Base-by-base conservation (phyloP, 345 rosid species). In the Boechera divaricarpa region DNA sequence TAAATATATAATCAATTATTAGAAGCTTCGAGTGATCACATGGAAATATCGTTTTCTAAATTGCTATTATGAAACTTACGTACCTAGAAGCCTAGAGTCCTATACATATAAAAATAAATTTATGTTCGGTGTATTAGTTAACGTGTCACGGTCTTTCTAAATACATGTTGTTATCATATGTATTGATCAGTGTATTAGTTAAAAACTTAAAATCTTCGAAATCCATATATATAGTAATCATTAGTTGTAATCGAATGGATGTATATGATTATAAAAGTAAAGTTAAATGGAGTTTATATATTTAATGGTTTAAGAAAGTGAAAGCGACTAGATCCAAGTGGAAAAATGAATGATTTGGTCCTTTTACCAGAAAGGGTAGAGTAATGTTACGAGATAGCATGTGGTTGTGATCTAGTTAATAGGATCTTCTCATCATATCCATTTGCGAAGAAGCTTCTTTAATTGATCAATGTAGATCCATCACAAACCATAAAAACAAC, bases 371-470 rank as follows among this genome's bases (percentile, higher is more conserved):
- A 69, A 61, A 62, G 47, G 58, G 74, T 28, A 29, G 79, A 60
- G 74, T 29, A 60, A 68, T 68, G 45, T 51, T 76, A 69, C 63
- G 79, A 76, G 74, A 76, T 51, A 55, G 71, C 76, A 70, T 77
- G 76, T 77, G 80, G 59, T n/a, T 26, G 36, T 77, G 71, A 77
- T 77, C 70, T 77, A 61, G 70, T 24, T 44, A 53, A 70, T 42
- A 42, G 64, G 63, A 77, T 70, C 58, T 69, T 69, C 75, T 69
- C 58, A 70, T 77, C 70, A 76, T 69, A 62, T 51, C 47, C 49
- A 51, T 31, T 53, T 39, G 63, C 69, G 54, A 73, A 52, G 51
- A 73, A 52, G 51, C 35, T 53, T 63, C 62, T 63, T n/a, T 38
- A 61, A 35, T 2, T 35, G 1, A 51, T 61, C 9, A 18, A 4